These are phyloP conservation scores for Fusarium sacchari DNA, from an alignment of 2,329 filamentous ascomycete species.

Conservation along the genomic window DNA sequence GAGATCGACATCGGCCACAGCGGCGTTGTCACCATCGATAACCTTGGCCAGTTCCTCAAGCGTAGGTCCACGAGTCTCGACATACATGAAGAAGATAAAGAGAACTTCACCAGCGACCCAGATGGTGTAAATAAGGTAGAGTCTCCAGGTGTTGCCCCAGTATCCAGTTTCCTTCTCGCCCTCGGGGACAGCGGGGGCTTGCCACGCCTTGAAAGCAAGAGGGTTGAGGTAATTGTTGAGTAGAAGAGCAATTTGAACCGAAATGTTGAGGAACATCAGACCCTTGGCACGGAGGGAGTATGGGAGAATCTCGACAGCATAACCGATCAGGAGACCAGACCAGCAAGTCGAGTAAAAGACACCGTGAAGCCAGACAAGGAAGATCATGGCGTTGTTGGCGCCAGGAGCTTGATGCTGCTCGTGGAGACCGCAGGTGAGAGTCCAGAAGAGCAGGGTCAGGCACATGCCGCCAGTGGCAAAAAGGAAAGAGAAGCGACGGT, in stretches of 20 bases:
- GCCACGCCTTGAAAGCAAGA: background rate
- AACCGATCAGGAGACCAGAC: constrained; percentile 66
- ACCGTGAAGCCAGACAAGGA: constrained; percentile 68
- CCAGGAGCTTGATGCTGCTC: constrained; percentile 53
- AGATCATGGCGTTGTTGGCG: constrained; percentile 64
- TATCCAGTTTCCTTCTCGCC: constrained; percentile 54
- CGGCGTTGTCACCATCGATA: constrained; percentile 71
- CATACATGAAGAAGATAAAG: constrained; percentile 73
- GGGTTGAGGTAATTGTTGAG: constrained; percentile 62
- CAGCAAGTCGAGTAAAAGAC: constrained; percentile 70
- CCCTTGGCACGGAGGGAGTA: constrained; percentile 68
- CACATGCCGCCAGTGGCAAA: constrained; percentile 60
- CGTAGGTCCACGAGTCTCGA: constrained; percentile 76
- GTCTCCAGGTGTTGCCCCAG: constrained; percentile 69
- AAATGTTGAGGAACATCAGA: constrained; percentile 72
- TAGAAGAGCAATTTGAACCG: constrained; percentile 68
- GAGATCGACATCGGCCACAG: constrained; percentile 64
- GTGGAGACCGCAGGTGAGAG: constrained; percentile 63
- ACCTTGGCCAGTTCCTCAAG: constrained; percentile 71
- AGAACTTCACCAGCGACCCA: constrained; percentile 69
- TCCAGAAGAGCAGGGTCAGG: constrained; percentile 60
- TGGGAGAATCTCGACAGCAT: constrained; percentile 67
- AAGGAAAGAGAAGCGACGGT: constrained; percentile 65
- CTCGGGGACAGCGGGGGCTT: background rate
- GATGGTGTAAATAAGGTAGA: constrained; percentile 72